Evolutionary conservation across 257 asterid species (phyloP), one percentile per base, ranked within the genome.

Genomic region (Coffea eugenioides): DNA sequence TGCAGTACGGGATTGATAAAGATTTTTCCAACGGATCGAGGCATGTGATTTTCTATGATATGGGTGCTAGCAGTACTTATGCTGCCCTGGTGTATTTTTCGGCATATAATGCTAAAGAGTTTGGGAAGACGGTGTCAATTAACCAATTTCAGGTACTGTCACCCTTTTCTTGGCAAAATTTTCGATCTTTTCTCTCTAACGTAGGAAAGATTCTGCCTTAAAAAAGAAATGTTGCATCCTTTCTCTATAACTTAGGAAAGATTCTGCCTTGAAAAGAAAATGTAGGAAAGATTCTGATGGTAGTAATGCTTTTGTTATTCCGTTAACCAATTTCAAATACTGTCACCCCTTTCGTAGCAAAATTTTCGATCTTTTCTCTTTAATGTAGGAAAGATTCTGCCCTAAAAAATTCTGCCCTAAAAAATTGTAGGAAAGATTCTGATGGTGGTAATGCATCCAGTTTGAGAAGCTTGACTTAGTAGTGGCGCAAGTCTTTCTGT

Each of bases 1-100:
- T 96, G 90, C 99, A 96, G 88, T 96, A 96, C 72, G 98, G 99
- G 80, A 96, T 96, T 82, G 98, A 96, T 85, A 96, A 96, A 87
- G 98, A 94, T 86, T 96, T 96, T 76, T 86, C 97, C 0, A 90
- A 96, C 66, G 98, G 91, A 57, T 89, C 99, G 18, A 88, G 97
- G 86, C 89, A 89, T 69, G 98, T 96, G 62, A 91, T 96, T 68
- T 94, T 96, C 82, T 96, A 96, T 65, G 97, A 96, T 79, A 96
- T 96, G 99, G 99, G 99, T 41, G 97, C 99, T 3, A 88, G 87
- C 88, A 91, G 92, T 81, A 91, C 98, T 59, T 96, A 92, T 90
- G 98, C 99, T 78, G 97, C 99, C 1, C 88, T 94, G 85, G 98
- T 96, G 51, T 87, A 92, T 85, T 96, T 91, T 81, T 96, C 99